Evolutionary conservation across 2,329 filamentous ascomycete genomes (phyloP).

Genomic region (Ceratocystis alfenasii): DNA sequence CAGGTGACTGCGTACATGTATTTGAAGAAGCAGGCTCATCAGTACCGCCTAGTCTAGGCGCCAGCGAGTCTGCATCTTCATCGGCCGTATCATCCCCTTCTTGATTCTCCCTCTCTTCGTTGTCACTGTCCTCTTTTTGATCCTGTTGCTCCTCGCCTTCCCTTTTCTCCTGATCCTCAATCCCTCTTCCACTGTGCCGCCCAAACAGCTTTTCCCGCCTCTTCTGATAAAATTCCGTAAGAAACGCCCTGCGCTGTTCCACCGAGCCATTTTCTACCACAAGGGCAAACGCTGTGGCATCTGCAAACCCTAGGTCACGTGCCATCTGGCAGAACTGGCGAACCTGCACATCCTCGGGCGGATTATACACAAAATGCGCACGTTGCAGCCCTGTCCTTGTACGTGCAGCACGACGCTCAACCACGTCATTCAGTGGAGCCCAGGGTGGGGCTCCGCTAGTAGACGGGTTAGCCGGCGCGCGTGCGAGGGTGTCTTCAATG

Average conservation of each 20-base stretch:
- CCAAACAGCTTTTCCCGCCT: constrained; percentile 43
- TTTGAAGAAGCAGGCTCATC: not conserved
- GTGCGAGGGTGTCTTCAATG: constrained; percentile 74
- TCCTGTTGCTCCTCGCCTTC: constrained; percentile 12
- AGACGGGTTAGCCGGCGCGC: constrained; percentile 50
- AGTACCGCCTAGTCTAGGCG: not conserved
- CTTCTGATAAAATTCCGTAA: constrained; percentile 68
- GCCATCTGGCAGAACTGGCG: constrained; percentile 92
- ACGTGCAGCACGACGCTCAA: constrained; percentile 25
- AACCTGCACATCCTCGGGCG: constrained; percentile 58
- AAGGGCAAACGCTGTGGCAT: constrained; percentile 72
- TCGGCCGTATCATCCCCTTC: not conserved
- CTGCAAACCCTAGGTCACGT: constrained; percentile 60
- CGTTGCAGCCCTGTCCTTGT: constrained; percentile 24
- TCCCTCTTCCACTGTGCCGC: constrained; percentile 16
- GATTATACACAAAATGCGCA: constrained; percentile 47
- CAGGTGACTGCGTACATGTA: not conserved
- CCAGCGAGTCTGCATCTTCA: constrained; percentile 22
- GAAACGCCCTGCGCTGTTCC: constrained; percentile 61
- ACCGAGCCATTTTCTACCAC: constrained; percentile 86
- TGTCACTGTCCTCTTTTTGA: not conserved
- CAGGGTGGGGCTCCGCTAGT: constrained; percentile 34
- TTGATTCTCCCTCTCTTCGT: not conserved
- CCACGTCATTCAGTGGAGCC: constrained; percentile 23
- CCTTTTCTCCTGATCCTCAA: constrained; percentile 14